phyloP scores from a whole-genome alignment of 2,329 filamentous ascomycete genomes.

The Alternaria arborescens region DNA sequence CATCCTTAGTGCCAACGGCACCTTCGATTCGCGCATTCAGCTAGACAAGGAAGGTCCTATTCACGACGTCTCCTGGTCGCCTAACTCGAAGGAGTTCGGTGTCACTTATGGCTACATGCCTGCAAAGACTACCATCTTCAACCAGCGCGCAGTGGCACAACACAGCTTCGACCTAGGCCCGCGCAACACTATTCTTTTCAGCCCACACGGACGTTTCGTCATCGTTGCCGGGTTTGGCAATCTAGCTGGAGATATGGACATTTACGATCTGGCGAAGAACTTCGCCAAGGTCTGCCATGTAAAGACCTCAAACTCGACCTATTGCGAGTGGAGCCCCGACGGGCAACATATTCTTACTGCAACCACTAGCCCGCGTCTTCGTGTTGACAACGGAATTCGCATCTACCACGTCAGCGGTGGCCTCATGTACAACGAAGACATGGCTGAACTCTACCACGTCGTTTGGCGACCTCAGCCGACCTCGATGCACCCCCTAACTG shows the following conservation, averaged over 20 bases:
- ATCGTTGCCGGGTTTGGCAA: conserved; percentile 97
- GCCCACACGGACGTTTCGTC: conserved; percentile 90
- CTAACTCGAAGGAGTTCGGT: conserved; percentile 96
- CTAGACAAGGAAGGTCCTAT: conserved; percentile 98
- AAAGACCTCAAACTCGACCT: conserved; percentile 92
- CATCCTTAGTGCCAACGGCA: conserved; percentile 87
- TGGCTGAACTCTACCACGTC: conserved; percentile 90
- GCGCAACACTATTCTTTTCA: conserved; percentile 95
- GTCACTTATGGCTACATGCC: conserved; percentile 99
- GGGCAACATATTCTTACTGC: conserved; percentile 95
- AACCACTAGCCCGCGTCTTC: conserved; percentile 93
- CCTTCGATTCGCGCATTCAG: conserved; percentile 89
- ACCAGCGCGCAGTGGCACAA: conserved; percentile 80
- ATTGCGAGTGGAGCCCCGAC: conserved; percentile 97
- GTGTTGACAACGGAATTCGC: conserved; percentile 95
- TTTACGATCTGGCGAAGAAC: conserved; percentile 95
- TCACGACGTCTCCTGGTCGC: conserved; percentile 98
- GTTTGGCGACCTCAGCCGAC: conserved; percentile 81
- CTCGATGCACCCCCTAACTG: conserved; percentile 67
- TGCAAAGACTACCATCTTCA: conserved; percentile 99
- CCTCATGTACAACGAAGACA: conserved; percentile 95
- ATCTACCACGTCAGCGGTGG: conserved; percentile 91
- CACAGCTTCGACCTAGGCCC: conserved; percentile 88
- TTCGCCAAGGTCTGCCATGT: conserved; percentile 92
- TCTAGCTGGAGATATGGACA: conserved; percentile 94